phyloP scores from a whole-genome alignment of 106 monocot genomes.

The Xerophyta viscosa region DNA sequence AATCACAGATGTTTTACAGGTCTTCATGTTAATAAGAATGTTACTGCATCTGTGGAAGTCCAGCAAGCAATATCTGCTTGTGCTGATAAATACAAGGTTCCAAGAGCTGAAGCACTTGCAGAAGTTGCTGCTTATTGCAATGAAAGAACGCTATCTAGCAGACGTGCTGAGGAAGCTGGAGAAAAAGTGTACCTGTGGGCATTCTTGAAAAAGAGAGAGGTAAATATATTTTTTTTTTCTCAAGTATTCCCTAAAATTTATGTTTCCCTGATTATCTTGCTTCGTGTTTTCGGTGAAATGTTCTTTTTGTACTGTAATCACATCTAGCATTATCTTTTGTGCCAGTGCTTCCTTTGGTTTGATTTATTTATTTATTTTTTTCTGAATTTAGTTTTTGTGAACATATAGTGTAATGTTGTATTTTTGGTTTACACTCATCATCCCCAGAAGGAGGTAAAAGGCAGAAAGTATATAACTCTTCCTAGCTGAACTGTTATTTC shows the following conservation, averaged over 20 bases:
- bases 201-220: slow-evolving; percentile 79
- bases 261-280: no score
- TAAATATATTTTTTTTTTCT: slow-evolving; percentile 16
- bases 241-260: no score
- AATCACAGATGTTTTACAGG: slow-evolving; percentile 41
- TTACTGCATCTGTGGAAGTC: slow-evolving; percentile 50
- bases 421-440: no score
- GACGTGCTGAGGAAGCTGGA: slow-evolving; percentile 75
- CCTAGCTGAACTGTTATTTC: no score
- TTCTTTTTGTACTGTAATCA: no score
- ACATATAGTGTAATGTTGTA: no score
- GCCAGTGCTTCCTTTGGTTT: no score
- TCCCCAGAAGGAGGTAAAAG: no score
- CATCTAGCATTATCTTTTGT: no score
- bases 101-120: slow-evolving; percentile 34
- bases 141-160: slow-evolving; percentile 66
- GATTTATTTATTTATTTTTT: slow-evolving; percentile 41
- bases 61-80: slow-evolving; percentile 45
- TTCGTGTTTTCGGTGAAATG: no score
- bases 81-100: slow-evolving; percentile 50
- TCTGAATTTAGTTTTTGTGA: slow-evolving; percentile 10
- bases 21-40: slow-evolving; percentile 38
- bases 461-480: no score
- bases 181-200: slow-evolving; percentile 73
- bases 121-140: slow-evolving; percentile 80